Conservation (phyloP, 345 rosid species). For the Raphanus sativus region DNA sequence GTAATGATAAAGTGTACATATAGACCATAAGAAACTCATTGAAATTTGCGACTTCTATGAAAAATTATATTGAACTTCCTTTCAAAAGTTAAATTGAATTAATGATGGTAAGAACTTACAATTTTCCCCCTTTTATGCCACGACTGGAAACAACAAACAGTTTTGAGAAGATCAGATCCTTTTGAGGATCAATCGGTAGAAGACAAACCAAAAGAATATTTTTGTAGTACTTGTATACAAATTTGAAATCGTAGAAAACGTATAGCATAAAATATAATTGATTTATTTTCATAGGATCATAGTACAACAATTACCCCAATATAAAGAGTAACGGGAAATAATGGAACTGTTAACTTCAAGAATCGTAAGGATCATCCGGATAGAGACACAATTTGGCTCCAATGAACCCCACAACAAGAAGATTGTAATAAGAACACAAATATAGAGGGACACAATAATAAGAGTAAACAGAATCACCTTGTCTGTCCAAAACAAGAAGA, state of each 20-base stretch:
- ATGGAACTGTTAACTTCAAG: conserved; percentile 25
- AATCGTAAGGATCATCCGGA: conserved; percentile 14
- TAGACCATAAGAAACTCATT: not conserved
- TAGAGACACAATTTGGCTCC: conserved; percentile 15
- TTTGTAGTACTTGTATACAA: not conserved
- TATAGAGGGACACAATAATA: conserved; percentile 16
- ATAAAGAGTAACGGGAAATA: conserved; percentile 13
- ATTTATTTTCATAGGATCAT: conserved; percentile 34
- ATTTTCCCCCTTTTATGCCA: not conserved
- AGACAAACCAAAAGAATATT: not conserved
- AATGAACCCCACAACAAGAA: conserved; percentile 9
- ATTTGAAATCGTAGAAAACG: not conserved
- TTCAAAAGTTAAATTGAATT: not conserved
- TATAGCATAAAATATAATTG: not conserved
- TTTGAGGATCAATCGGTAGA: not conserved
- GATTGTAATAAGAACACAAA: conserved; percentile 1
- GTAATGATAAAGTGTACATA: not conserved
- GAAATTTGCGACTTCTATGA: not conserved
- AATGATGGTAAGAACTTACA: not conserved
- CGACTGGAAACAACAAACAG: not conserved
- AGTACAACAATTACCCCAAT: conserved; percentile 30
- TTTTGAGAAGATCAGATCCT: not conserved
- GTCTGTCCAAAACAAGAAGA: conserved; percentile 30
- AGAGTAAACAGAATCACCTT: conserved; percentile 29
- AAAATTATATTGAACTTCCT: not conserved